Percentiles rank a stretch among this genome's conserved stretches.
Evolutionary conservation across 2,329 filamentous ascomycete species (phyloP).

Genomic region (Aspergillus jensenii): DNA sequence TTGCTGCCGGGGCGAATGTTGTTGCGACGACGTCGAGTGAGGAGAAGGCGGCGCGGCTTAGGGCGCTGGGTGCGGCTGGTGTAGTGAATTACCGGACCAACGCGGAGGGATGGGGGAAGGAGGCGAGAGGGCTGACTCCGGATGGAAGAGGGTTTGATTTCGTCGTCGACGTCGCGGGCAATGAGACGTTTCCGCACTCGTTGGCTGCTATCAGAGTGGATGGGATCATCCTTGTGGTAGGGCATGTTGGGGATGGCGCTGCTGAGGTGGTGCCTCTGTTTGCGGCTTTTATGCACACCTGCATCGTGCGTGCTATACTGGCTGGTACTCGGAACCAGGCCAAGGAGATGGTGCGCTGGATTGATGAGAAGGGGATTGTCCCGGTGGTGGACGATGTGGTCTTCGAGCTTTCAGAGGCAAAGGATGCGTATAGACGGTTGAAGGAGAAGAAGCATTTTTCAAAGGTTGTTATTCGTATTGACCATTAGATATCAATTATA

Average conservation of each 20-base stretch:
- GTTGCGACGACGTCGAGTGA: slow-evolving; percentile 57
- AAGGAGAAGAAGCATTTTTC: slow-evolving; percentile 6
- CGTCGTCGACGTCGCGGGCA: slow-evolving; percentile 3
- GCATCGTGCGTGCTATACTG: slow-evolving; percentile 2
- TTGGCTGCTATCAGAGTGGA: not conserved
- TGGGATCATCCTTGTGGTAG: not conserved
- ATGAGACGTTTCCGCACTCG: slow-evolving; percentile 3
- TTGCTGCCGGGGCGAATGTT: slow-evolving; percentile 55
- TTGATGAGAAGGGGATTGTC: slow-evolving; percentile 3
- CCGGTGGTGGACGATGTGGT: slow-evolving; percentile 5
- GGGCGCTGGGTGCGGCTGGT: slow-evolving; percentile 55
- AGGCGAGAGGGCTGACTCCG: slow-evolving; percentile 24
- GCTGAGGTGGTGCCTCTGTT: not conserved
- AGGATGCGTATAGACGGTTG: slow-evolving; percentile 3
- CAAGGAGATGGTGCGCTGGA: not conserved
- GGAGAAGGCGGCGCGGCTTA: slow-evolving; percentile 51
- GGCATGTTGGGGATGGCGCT: not conserved
- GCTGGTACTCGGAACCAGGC: not conserved
- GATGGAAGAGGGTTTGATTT: slow-evolving; percentile 10
- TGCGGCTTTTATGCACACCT: slow-evolving; percentile 2
- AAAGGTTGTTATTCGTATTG: slow-evolving; percentile 6
- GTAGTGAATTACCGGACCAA: slow-evolving; percentile 57
- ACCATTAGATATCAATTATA: not conserved
- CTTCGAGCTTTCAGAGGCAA: slow-evolving; percentile 6
- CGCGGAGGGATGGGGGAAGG: slow-evolving; percentile 17